A percentile compares a stretch with the other conserved stretches of the same genome.
Conservation (phyloP, 78 protist species). For the Polysphondylium violaceum region DNA sequence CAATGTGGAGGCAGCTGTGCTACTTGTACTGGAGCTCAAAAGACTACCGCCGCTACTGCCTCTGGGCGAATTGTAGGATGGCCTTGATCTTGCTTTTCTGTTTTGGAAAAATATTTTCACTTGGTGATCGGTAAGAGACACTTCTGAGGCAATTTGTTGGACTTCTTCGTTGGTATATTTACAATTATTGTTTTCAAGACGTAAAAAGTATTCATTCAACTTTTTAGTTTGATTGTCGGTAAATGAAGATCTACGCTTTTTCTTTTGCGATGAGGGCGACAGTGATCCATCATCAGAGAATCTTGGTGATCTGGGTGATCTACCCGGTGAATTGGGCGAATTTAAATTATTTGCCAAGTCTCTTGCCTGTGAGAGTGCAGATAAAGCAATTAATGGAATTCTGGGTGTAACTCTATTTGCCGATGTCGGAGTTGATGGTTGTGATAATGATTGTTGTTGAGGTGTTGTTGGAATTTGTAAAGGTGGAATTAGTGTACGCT, state of each 20-base stretch:
- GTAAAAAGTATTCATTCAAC: neutral
- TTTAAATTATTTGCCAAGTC: neutral
- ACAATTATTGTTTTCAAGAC: neutral
- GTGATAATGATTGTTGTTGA: neutral
- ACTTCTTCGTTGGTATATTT: conserved; percentile 13
- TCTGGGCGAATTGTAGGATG: conserved; percentile 13
- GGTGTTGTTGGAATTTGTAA: conserved; percentile 1
- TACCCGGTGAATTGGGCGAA: neutral
- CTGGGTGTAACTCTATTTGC: neutral
- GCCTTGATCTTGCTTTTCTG: conserved; percentile 27
- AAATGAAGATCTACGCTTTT: conserved; percentile 21
- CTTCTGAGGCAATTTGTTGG: neutral
- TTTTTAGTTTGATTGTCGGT: neutral
- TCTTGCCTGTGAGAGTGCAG: neutral
- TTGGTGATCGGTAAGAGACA: conserved; percentile 17
- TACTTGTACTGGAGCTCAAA: too few species aligned
- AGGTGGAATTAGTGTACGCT: neutral
- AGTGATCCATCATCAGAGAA: conserved; percentile 1
- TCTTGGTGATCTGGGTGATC: conserved; percentile 9
- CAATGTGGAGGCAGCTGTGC: too few species aligned
- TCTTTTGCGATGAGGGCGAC: conserved; percentile 3
- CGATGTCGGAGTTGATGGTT: neutral
- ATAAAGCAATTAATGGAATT: neutral
- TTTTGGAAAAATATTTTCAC: conserved; percentile 29
- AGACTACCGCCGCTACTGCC: too few species aligned